Conservation (phyloP, 164 flowering plant species). For the Euptelea pleiosperma region DNA sequence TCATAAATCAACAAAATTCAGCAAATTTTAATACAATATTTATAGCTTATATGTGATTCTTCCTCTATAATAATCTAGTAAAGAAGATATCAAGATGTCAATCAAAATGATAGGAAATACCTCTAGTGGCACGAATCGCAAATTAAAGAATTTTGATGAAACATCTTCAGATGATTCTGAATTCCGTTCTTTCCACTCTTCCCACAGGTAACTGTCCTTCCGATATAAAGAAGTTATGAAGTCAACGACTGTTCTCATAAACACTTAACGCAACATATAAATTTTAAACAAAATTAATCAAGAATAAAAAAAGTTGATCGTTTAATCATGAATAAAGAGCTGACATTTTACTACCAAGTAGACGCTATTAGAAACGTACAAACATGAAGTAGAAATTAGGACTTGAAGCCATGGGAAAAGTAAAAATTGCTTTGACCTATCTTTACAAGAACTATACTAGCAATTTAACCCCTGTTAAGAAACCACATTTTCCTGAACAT, state of each 20-base stretch:
- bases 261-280: not conserved
- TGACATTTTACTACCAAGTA: not conserved
- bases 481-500: too few relatives aligned
- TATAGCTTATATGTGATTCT: not conserved
- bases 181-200: slow-evolving; percentile 93
- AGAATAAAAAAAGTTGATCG: too few relatives aligned
- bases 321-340: not conserved
- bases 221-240: not conserved
- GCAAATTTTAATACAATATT: too few relatives aligned
- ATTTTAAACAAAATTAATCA: not conserved
- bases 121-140: slow-evolving; percentile 85
- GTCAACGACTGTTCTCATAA: not conserved
- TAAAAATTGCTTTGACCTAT: not conserved
- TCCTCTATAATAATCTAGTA: not conserved
- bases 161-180: slow-evolving; percentile 56
- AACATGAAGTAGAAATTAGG: not conserved
- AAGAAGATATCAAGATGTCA: not conserved
- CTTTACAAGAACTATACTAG: too few relatives aligned
- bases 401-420: not conserved
- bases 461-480: too few relatives aligned
- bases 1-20: too few relatives aligned
- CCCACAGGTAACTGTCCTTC: slow-evolving; percentile 72
- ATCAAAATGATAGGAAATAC: slow-evolving; percentile 26
- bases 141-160: slow-evolving; percentile 47
- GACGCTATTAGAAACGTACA: not conserved